These are phyloP conservation scores for Pseudozyma sp. DNA, from an alignment of 1,284 basidiomycete genomes.

Conservation along the genomic window DNA sequence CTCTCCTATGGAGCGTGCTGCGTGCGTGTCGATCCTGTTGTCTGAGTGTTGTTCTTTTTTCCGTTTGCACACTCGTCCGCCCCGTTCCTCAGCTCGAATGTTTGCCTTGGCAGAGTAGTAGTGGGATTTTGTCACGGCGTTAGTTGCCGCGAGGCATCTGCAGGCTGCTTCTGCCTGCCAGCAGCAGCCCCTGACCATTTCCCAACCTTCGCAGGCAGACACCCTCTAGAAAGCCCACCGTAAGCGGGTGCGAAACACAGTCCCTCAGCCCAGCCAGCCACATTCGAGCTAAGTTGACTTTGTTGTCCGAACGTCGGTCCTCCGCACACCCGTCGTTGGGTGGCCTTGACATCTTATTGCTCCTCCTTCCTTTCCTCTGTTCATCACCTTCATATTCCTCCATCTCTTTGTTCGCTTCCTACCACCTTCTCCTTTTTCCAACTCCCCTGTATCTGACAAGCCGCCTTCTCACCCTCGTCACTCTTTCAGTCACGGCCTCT, in stretches of 20 bases:
- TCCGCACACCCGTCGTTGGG: not conserved
- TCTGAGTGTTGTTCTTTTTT: conserved; percentile 23
- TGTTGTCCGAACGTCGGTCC: too few relatives aligned
- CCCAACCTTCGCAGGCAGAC: too few relatives aligned
- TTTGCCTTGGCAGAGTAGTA: too few relatives aligned
- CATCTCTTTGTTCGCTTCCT: conserved; percentile 1
- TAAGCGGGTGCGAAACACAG: too few relatives aligned
- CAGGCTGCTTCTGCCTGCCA: too few relatives aligned
- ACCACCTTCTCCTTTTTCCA: not conserved
- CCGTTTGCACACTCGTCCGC: not conserved
- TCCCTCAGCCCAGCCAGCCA: too few relatives aligned
- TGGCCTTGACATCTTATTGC: not conserved
- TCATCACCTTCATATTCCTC: not conserved
- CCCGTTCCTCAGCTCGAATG: too few relatives aligned
- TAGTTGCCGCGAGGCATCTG: too few relatives aligned
- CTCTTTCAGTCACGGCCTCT: conserved; percentile 25
- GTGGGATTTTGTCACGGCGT: too few relatives aligned
- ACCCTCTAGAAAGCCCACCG: too few relatives aligned
- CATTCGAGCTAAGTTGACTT: too few relatives aligned
- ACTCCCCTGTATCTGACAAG: conserved; percentile 1
- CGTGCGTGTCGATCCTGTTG: conserved; percentile 5
- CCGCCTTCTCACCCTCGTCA: conserved; percentile 28
- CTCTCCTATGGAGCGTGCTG: not conserved
- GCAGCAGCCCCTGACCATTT: too few relatives aligned
- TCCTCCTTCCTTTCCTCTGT: conserved; percentile 3